Conservation (phyloP, 257 asterid genomes). For the Plectranthus barbatus region DNA sequence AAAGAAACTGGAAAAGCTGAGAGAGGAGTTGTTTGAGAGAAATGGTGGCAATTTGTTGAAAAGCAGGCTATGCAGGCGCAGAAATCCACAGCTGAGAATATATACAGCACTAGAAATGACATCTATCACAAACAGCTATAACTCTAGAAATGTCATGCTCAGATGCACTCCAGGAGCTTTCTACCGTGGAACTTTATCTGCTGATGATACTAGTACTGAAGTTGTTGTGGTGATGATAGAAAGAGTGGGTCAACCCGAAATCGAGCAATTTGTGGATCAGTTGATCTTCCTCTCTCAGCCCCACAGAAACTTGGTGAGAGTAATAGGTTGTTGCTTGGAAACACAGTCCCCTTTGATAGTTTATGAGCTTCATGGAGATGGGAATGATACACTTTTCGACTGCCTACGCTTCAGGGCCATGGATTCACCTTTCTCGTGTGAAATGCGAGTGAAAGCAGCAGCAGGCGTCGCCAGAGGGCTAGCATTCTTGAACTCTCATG, state of each 20-base stretch:
- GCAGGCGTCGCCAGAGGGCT: conserved; percentile 6
- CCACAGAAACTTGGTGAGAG: conserved; percentile 1
- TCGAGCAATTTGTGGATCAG: conserved; percentile 3
- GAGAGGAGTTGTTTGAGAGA: not conserved
- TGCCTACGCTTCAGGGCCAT: not conserved
- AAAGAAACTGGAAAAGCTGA: not conserved
- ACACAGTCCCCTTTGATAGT: not conserved
- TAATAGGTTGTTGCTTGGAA: conserved; percentile 9
- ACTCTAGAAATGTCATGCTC: not conserved
- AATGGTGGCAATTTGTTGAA: conserved; percentile 1
- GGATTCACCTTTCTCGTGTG: not conserved
- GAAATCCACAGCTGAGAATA: not conserved
- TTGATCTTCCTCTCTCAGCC: conserved; percentile 6
- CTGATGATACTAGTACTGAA: not conserved
- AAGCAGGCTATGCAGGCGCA: not conserved
- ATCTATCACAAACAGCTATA: not conserved
- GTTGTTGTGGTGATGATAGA: not conserved
- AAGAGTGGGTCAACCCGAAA: not conserved
- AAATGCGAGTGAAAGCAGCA: not conserved
- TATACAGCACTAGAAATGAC: not conserved
- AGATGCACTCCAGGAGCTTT: not conserved
- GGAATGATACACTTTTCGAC: not conserved
- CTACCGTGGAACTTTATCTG: not conserved
- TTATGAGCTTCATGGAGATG: not conserved
- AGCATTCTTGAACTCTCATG: not conserved